Conservation (phyloP, 345 rosid genomes). For the Dipteronia sinensis region DNA sequence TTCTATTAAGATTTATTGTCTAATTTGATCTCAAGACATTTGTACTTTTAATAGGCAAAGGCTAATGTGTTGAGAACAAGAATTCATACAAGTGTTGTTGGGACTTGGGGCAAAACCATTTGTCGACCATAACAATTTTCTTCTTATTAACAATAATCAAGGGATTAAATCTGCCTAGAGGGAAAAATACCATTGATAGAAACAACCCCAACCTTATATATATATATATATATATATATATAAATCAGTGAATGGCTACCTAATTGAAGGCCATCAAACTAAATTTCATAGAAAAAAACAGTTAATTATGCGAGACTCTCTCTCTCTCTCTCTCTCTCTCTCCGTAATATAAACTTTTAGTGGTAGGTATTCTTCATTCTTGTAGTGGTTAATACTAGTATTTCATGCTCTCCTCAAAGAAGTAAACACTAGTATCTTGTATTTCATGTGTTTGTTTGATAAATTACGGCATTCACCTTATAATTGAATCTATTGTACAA, state of each 20-base stretch:
- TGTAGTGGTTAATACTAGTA: neutral
- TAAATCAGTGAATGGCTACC: neutral
- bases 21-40: too few relatives aligned
- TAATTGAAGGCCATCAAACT: neutral
- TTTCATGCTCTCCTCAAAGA: neutral
- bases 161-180: too few relatives aligned
- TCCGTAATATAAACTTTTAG: too few relatives aligned
- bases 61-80: too few relatives aligned
- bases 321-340: too few relatives aligned
- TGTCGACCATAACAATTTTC: too few relatives aligned
- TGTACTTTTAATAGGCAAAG: too few relatives aligned
- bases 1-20: too few relatives aligned
- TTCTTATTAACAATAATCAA: too few relatives aligned
- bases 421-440: neutral
- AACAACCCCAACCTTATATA: neutral
- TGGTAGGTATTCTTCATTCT: neutral
- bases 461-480: neutral
- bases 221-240: neutral
- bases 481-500: neutral
- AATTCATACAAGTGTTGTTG: too few relatives aligned
- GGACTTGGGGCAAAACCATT: too few relatives aligned
- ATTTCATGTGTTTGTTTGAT: neutral
- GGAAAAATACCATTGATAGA: too few relatives aligned
- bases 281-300: neutral
- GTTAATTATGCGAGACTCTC: neutral